Evolutionary conservation across 2,329 filamentous ascomycete genomes (phyloP).

Genomic region (Trichoderma harzianum): DNA sequence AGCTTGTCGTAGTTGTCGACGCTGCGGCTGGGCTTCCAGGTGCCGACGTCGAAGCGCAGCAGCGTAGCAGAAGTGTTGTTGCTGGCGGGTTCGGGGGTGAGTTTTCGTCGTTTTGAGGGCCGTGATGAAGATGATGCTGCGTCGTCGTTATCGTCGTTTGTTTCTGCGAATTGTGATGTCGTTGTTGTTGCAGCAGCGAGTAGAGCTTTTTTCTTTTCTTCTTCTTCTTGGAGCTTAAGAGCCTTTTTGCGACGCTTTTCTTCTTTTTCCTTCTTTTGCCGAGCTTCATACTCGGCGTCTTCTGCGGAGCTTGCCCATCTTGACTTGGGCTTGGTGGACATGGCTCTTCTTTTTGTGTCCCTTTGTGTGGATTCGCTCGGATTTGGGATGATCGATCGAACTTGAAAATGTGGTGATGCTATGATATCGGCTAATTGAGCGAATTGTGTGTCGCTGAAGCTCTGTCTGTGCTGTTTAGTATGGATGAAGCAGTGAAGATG

Average conservation of each 20-base stretch:
- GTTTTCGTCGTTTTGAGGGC: slow-evolving; percentile 60
- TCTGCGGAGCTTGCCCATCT: slow-evolving; percentile 87
- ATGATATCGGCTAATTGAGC: neutral
- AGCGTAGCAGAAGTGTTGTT: slow-evolving; percentile 36
- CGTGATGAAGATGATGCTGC: slow-evolving; percentile 32
- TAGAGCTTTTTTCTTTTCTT: slow-evolving; percentile 30
- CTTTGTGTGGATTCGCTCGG: neutral
- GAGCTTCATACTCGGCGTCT: slow-evolving; percentile 70
- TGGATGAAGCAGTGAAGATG: neutral
- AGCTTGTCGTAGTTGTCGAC: slow-evolving; percentile 87
- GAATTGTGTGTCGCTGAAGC: neutral
- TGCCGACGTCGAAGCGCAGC: slow-evolving; percentile 65
- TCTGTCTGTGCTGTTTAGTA: neutral
- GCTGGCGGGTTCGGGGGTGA: slow-evolving; percentile 44
- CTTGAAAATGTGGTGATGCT: neutral
- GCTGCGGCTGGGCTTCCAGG: slow-evolving; percentile 69
- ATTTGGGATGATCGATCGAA: too few relatives aligned
- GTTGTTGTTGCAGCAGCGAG: neutral
- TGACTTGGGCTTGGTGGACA: slow-evolving; percentile 64
- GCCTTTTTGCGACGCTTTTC: slow-evolving; percentile 83
- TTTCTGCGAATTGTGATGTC: neutral
- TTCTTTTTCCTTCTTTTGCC: slow-evolving; percentile 78
- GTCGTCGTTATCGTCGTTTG: slow-evolving; percentile 15
- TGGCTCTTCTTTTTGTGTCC: slow-evolving; percentile 28
- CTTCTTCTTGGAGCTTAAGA: slow-evolving; percentile 55